These are phyloP conservation scores for Agrostemma githago DNA, from an alignment of 148 eudicot genomes.

Conservation along the genomic window DNA sequence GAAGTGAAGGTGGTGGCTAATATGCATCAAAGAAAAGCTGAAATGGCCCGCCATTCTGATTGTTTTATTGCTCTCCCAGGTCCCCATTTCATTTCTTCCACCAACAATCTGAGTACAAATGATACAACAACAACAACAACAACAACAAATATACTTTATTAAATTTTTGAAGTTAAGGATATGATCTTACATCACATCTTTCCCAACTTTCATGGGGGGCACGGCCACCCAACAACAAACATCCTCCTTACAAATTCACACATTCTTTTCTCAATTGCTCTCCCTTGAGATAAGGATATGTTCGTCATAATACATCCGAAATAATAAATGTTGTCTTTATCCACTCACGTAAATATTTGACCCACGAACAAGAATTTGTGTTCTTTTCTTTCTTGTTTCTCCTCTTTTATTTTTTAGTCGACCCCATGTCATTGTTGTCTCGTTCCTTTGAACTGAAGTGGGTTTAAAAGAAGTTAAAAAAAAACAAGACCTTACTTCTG, in stretches of 20 bases:
- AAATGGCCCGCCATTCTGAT: conserved; percentile 70
- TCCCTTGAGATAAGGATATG: not conserved
- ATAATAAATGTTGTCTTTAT: too few relatives aligned
- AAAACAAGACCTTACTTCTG: too few relatives aligned
- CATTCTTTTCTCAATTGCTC: not conserved
- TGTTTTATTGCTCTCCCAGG: conserved; percentile 82
- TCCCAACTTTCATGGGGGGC: conserved; percentile 11
- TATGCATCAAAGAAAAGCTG: conserved; percentile 76
- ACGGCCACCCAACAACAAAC: not conserved
- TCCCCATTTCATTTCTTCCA: conserved; percentile 15
- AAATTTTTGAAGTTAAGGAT: not conserved
- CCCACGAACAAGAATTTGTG: not conserved
- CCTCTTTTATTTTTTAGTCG: not conserved
- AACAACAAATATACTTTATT: too few relatives aligned
- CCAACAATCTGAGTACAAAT: conserved; percentile 13
- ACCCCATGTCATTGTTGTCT: not conserved
- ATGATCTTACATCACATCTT: conserved; percentile 12
- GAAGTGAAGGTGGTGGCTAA: conserved; percentile 52
- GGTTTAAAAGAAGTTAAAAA: too few relatives aligned
- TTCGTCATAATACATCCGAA: too few relatives aligned
- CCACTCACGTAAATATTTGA: too few relatives aligned
- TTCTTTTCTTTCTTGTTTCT: too few relatives aligned
- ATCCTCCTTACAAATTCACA: conserved; percentile 10
- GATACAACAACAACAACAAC: not conserved
- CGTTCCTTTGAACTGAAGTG: too few relatives aligned